Evolutionary conservation across 1,284 basidiomycete species (phyloP), one percentile per base, ranked within the genome.

Genomic region (Amylostereum chailletii): DNA sequence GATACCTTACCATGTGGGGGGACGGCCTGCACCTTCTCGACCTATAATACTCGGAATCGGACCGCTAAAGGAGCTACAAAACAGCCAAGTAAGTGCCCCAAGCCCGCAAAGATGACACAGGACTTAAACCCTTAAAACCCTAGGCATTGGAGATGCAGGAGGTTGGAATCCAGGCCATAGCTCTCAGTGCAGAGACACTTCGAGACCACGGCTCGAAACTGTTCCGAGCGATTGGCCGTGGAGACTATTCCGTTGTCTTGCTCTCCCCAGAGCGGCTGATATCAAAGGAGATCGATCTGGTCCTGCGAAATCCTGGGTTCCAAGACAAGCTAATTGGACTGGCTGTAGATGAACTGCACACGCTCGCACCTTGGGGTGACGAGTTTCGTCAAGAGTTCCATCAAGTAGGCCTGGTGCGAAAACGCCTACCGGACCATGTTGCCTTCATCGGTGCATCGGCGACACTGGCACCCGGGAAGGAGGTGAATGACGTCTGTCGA

Each of bases 261-360:
- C 26, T 47, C 7, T 50, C 52, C 10, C 52, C 52, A 19, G 52
- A 53, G 37, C 33, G 49, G 10, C 48, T 53, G 19, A 51, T 29
- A 10, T 44, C 45, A 9, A 26, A 1, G 3, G 39, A 50, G 33
- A 30, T 53, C 29, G 48, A 50, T 34, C 37, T 7, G 1, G 42
- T 53, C 5, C 34, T 53, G 9, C 36, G 45, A 5, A 19, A 41
- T 26, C 9, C 37, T 1, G 4, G 3, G 2, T 50, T 53, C n/a
- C n/a, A n/a, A n/a, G n/a, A n/a, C n/a, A n/a, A n/a, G n/a, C n/a
- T n/a, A n/a, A n/a, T n/a, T n/a, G n/a, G n/a, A n/a, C n/a, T n/a
- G n/a, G n/a, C n/a, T n/a, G n/a, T 32, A 32, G 48, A 53, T 11
- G 48, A 53, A 11, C 48, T 45, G 1, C 51, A 53, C 29, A 33